phyloP scores from a whole-genome alignment of 1,284 basidiomycete genomes.

The Melampsora larici-populina region DNA sequence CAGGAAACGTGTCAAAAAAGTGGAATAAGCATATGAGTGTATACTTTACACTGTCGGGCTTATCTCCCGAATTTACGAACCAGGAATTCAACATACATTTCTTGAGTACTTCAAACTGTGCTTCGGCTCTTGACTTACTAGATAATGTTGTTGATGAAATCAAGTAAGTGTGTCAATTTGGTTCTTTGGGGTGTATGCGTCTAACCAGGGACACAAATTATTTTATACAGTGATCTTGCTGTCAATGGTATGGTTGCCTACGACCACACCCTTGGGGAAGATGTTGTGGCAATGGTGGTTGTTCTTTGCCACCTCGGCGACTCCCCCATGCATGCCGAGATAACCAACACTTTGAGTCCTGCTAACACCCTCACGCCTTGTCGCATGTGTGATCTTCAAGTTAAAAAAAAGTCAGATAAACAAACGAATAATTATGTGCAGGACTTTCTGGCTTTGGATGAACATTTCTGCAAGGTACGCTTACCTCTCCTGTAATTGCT shows the following conservation, averaged over 20 bases:
- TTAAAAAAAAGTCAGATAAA: too few species aligned
- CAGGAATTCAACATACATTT: too few species aligned
- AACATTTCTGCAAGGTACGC: too few species aligned
- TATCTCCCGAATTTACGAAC: neutral
- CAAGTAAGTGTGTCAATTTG: neutral
- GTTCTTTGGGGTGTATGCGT: too few species aligned
- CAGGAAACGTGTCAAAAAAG: too few species aligned
- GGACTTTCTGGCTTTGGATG: too few species aligned
- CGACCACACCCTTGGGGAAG: neutral
- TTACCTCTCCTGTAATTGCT: too few species aligned
- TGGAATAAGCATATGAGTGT: too few species aligned
- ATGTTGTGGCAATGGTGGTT: neutral
- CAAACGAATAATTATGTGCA: too few species aligned
- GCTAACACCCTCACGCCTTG: neutral
- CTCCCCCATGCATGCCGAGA: neutral
- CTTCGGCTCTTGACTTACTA: too few species aligned
- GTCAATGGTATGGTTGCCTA: neutral
- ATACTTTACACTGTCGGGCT: neutral
- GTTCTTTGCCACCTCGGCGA: neutral
- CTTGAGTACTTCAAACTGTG: too few species aligned
- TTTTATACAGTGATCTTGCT: conserved; percentile 15
- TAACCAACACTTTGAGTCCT: neutral
- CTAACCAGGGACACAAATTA: too few species aligned
- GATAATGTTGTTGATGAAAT: conserved; percentile 3
- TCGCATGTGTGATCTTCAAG: conserved; percentile 1